Conservation (phyloP, 75 land plant species). For the Pinus taeda region DNA sequence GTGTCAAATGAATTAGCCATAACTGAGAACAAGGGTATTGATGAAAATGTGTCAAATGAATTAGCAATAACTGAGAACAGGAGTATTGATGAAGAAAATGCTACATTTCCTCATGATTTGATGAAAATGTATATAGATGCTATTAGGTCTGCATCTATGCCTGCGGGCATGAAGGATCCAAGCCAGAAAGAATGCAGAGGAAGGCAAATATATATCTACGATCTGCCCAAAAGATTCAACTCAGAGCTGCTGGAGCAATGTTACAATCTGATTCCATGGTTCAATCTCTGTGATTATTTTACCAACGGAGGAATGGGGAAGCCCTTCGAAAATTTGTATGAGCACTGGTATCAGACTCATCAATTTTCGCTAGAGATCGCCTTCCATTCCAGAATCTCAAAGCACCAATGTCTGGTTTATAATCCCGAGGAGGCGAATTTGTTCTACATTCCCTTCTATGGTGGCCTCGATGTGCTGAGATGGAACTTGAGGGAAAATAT, state of each 20-base stretch:
- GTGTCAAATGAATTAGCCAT: too few species aligned
- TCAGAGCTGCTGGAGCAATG: too few species aligned
- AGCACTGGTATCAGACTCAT: conserved; percentile 61
- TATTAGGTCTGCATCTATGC: not conserved
- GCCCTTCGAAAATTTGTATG: conserved; percentile 21
- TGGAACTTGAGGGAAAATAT: conserved; percentile 63
- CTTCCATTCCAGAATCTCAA: conserved; percentile 7
- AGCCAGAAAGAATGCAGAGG: not conserved
- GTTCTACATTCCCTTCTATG: conserved; percentile 71
- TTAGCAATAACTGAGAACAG: too few species aligned
- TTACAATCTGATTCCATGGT: conserved; percentile 33
- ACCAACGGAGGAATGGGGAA: conserved; percentile 19
- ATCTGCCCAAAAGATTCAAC: conserved; percentile 13
- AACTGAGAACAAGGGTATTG: too few species aligned
- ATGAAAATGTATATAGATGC: not conserved
- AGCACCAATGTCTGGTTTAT: conserved; percentile 41
- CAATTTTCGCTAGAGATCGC: conserved; percentile 62
- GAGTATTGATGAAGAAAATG: too few species aligned
- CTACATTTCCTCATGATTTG: too few species aligned
- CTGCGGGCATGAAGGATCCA: not conserved
- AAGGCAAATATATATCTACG: conserved; percentile 12
- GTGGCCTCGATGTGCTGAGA: conserved; percentile 57
- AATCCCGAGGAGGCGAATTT: conserved; percentile 13
- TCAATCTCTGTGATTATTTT: not conserved
- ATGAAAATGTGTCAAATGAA: too few species aligned